Evolutionary conservation across 768 basidiomycete species (phyloP).

Genomic region (Mycena vitilis): DNA sequence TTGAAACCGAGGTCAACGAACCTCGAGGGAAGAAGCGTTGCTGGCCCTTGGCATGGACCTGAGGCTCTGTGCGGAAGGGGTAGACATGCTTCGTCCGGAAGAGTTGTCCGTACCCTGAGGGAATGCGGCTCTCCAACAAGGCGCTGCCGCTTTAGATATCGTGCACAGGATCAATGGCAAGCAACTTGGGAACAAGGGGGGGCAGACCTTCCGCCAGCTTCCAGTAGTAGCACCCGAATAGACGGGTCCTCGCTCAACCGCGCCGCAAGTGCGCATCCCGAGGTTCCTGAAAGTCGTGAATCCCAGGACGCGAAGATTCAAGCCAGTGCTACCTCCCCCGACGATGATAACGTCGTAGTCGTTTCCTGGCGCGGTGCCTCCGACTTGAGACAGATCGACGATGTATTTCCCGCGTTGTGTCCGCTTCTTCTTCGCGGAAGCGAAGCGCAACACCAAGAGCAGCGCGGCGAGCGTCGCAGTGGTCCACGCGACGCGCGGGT

Average conservation of each 20-base stretch:
- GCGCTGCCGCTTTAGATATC: constrained; percentile 53
- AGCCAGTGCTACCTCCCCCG: constrained; percentile 58
- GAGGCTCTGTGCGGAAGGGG: constrained; percentile 67
- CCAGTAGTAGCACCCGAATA: constrained; percentile 66
- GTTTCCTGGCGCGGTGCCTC: not conserved
- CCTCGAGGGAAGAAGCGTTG: constrained; percentile 76
- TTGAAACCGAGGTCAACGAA: constrained; percentile 43
- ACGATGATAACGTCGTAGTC: constrained; percentile 65
- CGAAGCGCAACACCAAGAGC: constrained; percentile 22
- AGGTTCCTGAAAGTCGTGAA: constrained; percentile 56
- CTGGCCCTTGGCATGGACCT: constrained; percentile 58
- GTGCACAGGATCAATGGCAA: not conserved
- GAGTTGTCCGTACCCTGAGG: constrained; percentile 55
- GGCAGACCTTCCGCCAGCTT: constrained; percentile 69
- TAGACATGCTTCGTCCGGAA: constrained; percentile 64
- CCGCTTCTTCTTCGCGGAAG: not conserved
- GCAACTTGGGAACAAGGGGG: not conserved
- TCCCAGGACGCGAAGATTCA: not conserved
- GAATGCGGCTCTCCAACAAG: constrained; percentile 55
- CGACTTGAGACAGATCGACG: constrained; percentile 32
- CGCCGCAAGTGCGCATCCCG: constrained; percentile 71
- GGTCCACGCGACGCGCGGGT: constrained; percentile 17
- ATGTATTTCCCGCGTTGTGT: constrained; percentile 25
- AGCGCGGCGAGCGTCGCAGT: constrained; percentile 24
- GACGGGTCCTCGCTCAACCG: constrained; percentile 67